Conservation (phyloP, 2,329 filamentous ascomycete species). For the Aspergillus fumigatiaffinis region DNA sequence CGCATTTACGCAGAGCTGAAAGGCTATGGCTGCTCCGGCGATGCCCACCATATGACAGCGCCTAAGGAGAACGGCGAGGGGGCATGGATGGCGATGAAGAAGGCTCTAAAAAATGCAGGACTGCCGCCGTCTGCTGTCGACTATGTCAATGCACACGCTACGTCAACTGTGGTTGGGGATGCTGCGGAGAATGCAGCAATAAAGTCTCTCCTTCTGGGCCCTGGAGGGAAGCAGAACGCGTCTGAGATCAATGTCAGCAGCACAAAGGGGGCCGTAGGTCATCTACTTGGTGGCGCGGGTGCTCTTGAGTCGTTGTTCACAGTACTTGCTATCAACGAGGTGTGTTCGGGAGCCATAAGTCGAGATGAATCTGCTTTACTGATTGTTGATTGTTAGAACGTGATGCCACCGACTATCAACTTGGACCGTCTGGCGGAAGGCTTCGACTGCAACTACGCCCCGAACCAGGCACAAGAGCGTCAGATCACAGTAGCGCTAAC, state of each 20-base stretch:
- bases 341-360: conserved; percentile 41
- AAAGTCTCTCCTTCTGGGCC: conserved; percentile 68
- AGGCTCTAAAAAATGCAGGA: conserved; percentile 68
- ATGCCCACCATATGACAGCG: conserved; percentile 91
- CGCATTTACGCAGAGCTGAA: conserved; percentile 81
- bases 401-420: conserved; percentile 83
- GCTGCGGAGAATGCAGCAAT: conserved; percentile 83
- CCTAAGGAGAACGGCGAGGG: conserved; percentile 79
- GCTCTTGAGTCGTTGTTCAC: conserved; percentile 86
- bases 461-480: conserved; percentile 65
- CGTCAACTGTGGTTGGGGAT: conserved; percentile 81
- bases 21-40: conserved; percentile 86
- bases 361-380: neutral
- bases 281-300: conserved; percentile 86
- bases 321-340: conserved; percentile 72
- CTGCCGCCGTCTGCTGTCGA: conserved; percentile 68
- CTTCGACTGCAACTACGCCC: conserved; percentile 82
- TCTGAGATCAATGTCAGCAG: conserved; percentile 77
- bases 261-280: conserved; percentile 89
- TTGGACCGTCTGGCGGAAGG: conserved; percentile 62
- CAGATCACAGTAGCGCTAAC: conserved; percentile 72
- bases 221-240: conserved; percentile 60
- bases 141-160: conserved; percentile 96
- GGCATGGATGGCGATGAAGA: conserved; percentile 78
- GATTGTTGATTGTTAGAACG: conserved; percentile 52